Base-by-base conservation (phyloP, 1,284 basidiomycete species). In the Sphagnurus paluster region DNA sequence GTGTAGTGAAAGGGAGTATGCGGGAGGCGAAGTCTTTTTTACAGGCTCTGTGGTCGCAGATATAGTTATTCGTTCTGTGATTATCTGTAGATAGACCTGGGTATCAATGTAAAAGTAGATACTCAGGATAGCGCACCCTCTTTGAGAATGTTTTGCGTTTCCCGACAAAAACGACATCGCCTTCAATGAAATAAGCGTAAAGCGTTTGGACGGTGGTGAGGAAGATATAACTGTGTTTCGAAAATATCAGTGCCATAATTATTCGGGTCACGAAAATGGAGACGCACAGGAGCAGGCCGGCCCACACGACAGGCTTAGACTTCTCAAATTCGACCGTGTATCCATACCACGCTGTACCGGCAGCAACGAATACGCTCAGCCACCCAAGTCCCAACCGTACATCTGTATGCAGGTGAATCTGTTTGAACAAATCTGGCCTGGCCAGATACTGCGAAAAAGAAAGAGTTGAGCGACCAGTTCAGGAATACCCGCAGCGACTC, bases 321-420 rank as follows among this genome's bases (percentile, higher is more conserved):
- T 85, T 77, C 64, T 94, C 89, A 63, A 94, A 96, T n/a, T 88
- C 82, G 46, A 87, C 72, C 60, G 86, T 84, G 67, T 84, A 91
- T 34, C 90, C 88, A 59, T 95, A 94, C 37, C 89, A 71, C 17
- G 83, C 86, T n/a, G 89, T 90, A 4, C 78, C 85, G 25, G 76
- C 79, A 24, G 91, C 89, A 16, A 93, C 75, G 48, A 92, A 74
- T 33, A 93, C 87, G 46, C 87, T 83, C 8, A 84, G 74, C 84
- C 90, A 95, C 16, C 93, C 93, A 10, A 95, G 75, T 0, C 72
- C 82, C 39, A 96, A 78, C 36, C 90, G 82, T 13, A 95, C 83
- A 58, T 94, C 92, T 1, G 90, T 90, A 60, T 96, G 92, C 33
- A 82, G 71, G 63, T 93, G 79, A 40, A 85, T 91, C 61, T 90